Evolutionary conservation across 164 flowering plant genomes (phyloP).

Genomic region (Akebia trifoliata): DNA sequence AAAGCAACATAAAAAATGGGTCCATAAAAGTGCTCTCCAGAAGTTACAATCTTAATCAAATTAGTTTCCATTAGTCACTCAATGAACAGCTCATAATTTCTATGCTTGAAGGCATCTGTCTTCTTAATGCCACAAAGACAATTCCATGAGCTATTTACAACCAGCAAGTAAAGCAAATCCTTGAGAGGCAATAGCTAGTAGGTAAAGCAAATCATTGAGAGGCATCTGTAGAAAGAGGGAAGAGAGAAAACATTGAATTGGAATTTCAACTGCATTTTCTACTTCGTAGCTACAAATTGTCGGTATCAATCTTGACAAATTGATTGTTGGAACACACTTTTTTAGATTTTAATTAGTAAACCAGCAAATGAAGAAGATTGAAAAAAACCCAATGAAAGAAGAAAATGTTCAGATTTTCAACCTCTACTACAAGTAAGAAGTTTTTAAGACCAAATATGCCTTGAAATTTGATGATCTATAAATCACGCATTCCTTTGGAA

Average conservation of each 20-base stretch:
- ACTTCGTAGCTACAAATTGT: no score
- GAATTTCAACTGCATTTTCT: slow-evolving; percentile 16
- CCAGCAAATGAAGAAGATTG: no score
- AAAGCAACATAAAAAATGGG: neutral
- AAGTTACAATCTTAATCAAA: slow-evolving; percentile 5
- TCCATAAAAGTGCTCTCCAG: neutral
- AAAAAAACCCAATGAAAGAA: no score
- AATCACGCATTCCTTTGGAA: no score
- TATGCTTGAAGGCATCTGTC: neutral
- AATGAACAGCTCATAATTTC: neutral
- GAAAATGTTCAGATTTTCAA: no score
- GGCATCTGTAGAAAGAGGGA: slow-evolving; percentile 24
- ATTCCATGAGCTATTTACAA: neutral
- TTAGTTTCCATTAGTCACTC: neutral
- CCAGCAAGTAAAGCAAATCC: slow-evolving; percentile 32
- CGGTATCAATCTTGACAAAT: no score
- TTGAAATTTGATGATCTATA: no score
- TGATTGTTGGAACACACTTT: no score
- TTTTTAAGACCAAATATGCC: no score
- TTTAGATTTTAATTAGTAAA: no score
- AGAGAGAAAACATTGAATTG: slow-evolving; percentile 24
- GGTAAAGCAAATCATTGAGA: slow-evolving; percentile 39
- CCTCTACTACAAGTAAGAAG: no score
- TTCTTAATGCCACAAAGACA: slow-evolving; percentile 7
- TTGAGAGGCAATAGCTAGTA: slow-evolving; percentile 13